A percentile compares a stretch with the other conserved stretches of the same genome.
phyloP scores from a whole-genome alignment of 2,329 filamentous ascomycete species.

The Pseudogymnoascus sp. region DNA sequence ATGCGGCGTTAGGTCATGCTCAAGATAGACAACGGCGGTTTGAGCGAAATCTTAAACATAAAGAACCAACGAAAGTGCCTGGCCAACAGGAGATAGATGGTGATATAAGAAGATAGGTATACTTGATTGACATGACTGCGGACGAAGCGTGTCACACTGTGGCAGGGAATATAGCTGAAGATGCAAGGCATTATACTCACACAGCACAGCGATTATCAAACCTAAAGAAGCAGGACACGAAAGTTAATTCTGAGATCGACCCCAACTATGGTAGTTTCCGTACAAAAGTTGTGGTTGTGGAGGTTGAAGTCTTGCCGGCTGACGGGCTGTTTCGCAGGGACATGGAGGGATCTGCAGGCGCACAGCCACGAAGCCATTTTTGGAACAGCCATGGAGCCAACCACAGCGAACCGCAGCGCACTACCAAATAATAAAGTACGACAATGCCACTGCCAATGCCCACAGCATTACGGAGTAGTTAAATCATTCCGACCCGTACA shows the following conservation, averaged over 20 bases:
- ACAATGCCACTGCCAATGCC: background rate
- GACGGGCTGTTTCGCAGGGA: background rate
- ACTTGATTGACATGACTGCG: background rate
- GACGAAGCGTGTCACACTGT: background rate
- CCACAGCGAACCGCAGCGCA: background rate
- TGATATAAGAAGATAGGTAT: background rate
- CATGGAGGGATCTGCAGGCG: background rate
- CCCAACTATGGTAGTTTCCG: background rate
- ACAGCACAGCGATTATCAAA: background rate
- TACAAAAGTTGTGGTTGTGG: background rate
- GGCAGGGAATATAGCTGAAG: background rate
- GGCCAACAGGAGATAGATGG: background rate
- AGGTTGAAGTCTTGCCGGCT: background rate
- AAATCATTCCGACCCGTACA: background rate
- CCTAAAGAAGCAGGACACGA: background rate
- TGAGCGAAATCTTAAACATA: background rate
- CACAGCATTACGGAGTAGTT: no score
- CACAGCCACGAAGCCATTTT: conserved; percentile 2
- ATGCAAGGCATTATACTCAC: background rate
- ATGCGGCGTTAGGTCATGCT: background rate
- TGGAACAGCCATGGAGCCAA: background rate
- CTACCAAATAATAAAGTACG: background rate
- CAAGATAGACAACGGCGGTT: background rate
- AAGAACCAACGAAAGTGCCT: background rate
- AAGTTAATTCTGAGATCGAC: background rate